Conservation (phyloP, 768 basidiomycete species). For the Hypholoma fasciculare region DNA sequence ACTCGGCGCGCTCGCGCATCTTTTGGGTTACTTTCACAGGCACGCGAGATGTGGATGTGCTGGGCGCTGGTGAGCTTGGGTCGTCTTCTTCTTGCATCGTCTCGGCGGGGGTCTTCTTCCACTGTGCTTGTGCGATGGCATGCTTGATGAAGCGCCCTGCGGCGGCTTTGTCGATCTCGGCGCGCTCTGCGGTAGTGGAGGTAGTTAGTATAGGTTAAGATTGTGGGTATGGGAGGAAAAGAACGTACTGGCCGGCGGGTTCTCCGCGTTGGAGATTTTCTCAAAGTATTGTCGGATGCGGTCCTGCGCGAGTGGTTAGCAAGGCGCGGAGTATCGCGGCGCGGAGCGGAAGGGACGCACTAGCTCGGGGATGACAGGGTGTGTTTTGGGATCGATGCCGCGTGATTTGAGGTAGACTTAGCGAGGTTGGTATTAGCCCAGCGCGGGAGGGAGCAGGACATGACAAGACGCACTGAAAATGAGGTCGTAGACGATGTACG, state of each 20-base stretch:
- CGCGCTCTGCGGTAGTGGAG: constrained; percentile 33
- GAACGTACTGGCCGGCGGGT: constrained; percentile 55
- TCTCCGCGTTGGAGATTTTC: constrained; percentile 78
- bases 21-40: constrained; percentile 66
- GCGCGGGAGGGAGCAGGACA: background rate
- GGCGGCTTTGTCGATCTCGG: constrained; percentile 74
- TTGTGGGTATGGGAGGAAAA: background rate
- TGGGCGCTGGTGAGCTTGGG: constrained; percentile 8
- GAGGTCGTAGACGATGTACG: constrained; percentile 84
- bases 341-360: constrained; percentile 30
- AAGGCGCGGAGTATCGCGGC: background rate
- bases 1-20: constrained; percentile 69
- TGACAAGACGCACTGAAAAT: constrained; percentile 84
- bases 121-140: constrained; percentile 67
- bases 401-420: constrained; percentile 80
- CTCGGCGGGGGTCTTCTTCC: constrained; percentile 33
- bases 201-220: background rate
- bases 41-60: constrained; percentile 32
- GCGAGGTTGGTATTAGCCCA: background rate
- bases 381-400: constrained; percentile 78
- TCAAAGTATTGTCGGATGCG: constrained; percentile 80
- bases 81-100: constrained; percentile 22
- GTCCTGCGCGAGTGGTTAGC: constrained; percentile 42
- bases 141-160: constrained; percentile 84
- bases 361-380: constrained; percentile 75